Evolutionary conservation across 108 stramenopile genomes (phyloP).

Genomic region (Aurantiochytrium sp.): DNA sequence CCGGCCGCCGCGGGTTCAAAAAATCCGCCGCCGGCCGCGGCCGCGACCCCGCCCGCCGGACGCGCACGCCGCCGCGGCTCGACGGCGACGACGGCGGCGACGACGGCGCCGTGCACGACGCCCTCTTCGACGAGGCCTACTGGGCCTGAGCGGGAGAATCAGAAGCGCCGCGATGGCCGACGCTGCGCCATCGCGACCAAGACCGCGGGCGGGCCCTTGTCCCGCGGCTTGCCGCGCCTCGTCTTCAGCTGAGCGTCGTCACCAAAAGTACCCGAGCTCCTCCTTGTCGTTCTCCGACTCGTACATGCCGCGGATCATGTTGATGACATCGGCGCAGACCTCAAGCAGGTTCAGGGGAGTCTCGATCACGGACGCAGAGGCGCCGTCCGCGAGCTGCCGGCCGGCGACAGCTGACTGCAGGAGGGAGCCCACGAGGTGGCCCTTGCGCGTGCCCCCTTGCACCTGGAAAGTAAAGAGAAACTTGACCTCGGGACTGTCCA

Average conservation of each 20-base stretch:
- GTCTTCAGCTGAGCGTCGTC: no score
- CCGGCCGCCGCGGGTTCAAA: no score
- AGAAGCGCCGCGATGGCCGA: conserved; percentile 19
- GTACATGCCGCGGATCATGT: conserved; percentile 39
- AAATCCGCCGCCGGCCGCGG: no score
- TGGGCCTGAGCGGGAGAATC: conserved; percentile 47
- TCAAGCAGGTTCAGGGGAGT: neutral
- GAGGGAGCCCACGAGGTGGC: neutral
- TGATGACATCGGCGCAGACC: neutral
- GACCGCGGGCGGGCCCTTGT: no score
- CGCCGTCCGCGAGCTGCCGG: neutral
- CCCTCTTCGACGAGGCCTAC: conserved; percentile 42
- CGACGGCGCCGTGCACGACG: neutral
- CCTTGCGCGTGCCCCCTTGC: conserved; percentile 33
- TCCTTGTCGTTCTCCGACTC: conserved; percentile 42
- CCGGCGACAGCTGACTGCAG: neutral
- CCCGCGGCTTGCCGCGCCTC: no score
- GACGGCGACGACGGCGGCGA: neutral
- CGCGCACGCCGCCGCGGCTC: no score
- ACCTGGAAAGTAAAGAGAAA: conserved; percentile 44
- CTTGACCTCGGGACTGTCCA: conserved; percentile 31
- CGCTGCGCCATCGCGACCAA: no score
- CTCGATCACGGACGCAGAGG: neutral
- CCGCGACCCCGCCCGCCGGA: no score
- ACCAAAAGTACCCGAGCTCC: conserved; percentile 46